A percentile compares a stretch with the other conserved stretches of the same genome.
phyloP scores from a whole-genome alignment of 495 filamentous ascomycete genomes.

The Aspergillus hancockii region DNA sequence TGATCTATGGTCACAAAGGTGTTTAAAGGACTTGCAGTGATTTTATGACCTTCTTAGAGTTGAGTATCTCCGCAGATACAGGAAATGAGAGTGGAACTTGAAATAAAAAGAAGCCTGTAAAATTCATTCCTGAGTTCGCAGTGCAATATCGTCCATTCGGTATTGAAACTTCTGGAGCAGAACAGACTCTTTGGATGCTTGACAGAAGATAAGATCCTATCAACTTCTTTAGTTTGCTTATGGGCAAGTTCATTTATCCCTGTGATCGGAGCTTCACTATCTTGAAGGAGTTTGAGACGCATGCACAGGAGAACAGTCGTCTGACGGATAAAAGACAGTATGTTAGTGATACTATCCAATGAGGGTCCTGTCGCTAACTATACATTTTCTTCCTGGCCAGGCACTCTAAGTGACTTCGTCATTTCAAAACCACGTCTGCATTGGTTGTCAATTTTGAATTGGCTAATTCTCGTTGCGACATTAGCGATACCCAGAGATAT shows the following conservation, averaged over 20 bases:
- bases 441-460: slow-evolving; percentile 54
- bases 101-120: slow-evolving; percentile 1
- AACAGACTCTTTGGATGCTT: slow-evolving; percentile 15
- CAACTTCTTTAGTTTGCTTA: slow-evolving; percentile 25
- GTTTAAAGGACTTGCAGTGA: slow-evolving; percentile 7
- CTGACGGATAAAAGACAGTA: slow-evolving; percentile 17
- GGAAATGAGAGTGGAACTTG: neutral
- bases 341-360: neutral
- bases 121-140: neutral
- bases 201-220: slow-evolving; percentile 25
- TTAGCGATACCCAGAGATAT: slow-evolving; percentile 37
- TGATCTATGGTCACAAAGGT: slow-evolving; percentile 11
- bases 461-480: slow-evolving; percentile 39
- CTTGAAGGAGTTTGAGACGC: slow-evolving; percentile 21
- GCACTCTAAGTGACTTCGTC: slow-evolving; percentile 46
- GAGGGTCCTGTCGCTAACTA: neutral
- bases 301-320: slow-evolving; percentile 21
- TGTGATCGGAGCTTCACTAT: slow-evolving; percentile 21
- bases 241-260: slow-evolving; percentile 23
- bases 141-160: slow-evolving; percentile 5
- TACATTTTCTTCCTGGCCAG: slow-evolving; percentile 9
- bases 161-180: neutral
- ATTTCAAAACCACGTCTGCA: slow-evolving; percentile 44
- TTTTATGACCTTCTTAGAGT: slow-evolving; percentile 15
- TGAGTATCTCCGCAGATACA: neutral